These are phyloP conservation scores for Fraxinus dipetala DNA, from an alignment of 305 asterid species.

Conservation along the genomic window DNA sequence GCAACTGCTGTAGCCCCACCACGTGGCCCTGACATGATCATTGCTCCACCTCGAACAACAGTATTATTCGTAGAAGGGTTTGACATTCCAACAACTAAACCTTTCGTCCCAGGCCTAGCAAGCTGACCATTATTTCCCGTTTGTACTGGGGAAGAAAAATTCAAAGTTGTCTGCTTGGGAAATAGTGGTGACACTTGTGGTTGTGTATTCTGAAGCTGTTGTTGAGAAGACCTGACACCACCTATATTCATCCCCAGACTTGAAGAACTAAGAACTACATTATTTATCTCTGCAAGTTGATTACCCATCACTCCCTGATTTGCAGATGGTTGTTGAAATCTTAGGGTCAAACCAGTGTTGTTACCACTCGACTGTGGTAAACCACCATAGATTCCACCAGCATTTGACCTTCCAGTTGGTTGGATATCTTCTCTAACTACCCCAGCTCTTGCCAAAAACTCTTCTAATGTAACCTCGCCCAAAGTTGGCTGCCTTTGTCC, in stretches of 20 bases:
- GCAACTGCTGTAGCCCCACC: constrained; percentile 41
- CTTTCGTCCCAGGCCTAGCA: constrained; percentile 43
- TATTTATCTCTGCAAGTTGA: constrained; percentile 41
- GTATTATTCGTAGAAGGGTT: constrained; percentile 34
- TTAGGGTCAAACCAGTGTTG: constrained; percentile 36
- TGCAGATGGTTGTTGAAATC: constrained; percentile 52
- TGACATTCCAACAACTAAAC: constrained; percentile 42
- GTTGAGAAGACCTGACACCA: constrained; percentile 38
- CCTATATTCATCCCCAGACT: constrained; percentile 41
- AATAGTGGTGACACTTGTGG: constrained; percentile 59
- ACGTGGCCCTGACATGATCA: constrained; percentile 42
- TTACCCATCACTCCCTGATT: constrained; percentile 43
- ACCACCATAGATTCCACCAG: constrained; percentile 38
- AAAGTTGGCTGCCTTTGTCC: constrained; percentile 67
- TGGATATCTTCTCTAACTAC: constrained; percentile 78
- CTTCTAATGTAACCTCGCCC: constrained; percentile 91
- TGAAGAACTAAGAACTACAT: constrained; percentile 38
- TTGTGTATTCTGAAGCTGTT: constrained; percentile 38
- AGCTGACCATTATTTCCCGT: constrained; percentile 40
- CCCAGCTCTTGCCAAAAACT: constrained; percentile 70
- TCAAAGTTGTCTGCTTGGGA: constrained; percentile 69
- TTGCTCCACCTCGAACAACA: constrained; percentile 41
- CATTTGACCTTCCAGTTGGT: constrained; percentile 34
- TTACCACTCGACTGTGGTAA: constrained; percentile 36
- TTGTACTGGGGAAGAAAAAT: constrained; percentile 61